Conservation (phyloP, 1,139 yeast genomes). For the Yamadazyma buinensis region DNA sequence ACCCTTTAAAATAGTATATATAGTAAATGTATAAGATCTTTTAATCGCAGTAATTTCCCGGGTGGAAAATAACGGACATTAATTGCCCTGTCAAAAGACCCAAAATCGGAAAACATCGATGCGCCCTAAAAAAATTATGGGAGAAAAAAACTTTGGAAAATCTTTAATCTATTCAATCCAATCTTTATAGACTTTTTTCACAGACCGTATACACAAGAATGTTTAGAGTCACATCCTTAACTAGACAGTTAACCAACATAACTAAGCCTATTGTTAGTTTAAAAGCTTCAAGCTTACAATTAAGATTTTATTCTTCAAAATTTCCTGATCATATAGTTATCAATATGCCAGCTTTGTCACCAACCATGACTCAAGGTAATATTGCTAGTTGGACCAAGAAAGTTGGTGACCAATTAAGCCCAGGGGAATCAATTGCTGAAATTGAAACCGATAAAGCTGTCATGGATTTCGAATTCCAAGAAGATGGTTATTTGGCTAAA, state of each 20-base stretch:
- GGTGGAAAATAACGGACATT: too few relatives aligned
- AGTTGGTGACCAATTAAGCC: slow-evolving; percentile 80
- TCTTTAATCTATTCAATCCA: too few relatives aligned
- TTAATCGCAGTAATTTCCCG: too few relatives aligned
- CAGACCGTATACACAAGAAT: too few relatives aligned
- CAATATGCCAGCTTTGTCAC: slow-evolving; percentile 91
- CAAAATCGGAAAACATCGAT: slow-evolving; percentile 4
- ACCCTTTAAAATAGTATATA: neutral
- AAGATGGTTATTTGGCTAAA: slow-evolving; percentile 94
- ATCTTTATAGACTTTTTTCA: too few relatives aligned
- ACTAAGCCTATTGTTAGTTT: slow-evolving; percentile 1
- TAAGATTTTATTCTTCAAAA: slow-evolving; percentile 39
- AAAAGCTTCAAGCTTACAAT: slow-evolving; percentile 1
- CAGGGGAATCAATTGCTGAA: slow-evolving; percentile 95
- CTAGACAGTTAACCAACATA: neutral
- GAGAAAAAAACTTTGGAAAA: too few relatives aligned
- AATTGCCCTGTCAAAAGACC: too few relatives aligned
- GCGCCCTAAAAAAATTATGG: too few relatives aligned
- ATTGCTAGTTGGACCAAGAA: slow-evolving; percentile 84
- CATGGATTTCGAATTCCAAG: slow-evolving; percentile 99
- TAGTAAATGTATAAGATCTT: too few relatives aligned
- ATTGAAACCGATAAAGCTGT: slow-evolving; percentile 98
- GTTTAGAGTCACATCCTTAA: slow-evolving; percentile 2
- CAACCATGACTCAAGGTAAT: slow-evolving; percentile 97
- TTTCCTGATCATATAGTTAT: slow-evolving; percentile 70